Base-by-base conservation (phyloP, 1,284 basidiomycete species). In the Coniferiporia weirii region DNA sequence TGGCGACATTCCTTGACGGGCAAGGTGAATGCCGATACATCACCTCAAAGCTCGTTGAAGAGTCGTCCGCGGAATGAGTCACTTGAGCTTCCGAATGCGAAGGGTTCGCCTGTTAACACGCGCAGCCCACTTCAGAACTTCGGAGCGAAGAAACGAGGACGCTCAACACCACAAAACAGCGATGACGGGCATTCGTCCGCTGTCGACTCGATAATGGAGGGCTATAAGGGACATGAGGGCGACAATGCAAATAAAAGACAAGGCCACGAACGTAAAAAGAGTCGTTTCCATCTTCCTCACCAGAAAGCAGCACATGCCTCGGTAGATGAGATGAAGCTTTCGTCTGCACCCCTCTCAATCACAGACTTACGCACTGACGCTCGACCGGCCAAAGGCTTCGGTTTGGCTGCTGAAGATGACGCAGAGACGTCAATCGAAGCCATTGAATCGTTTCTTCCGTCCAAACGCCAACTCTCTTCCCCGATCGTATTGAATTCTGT, bases 151-250 rank as follows among this genome's bases (percentile, higher is more conserved):
- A 71, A 74, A 35, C 70, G 72, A 19, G 69, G 71, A 43, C 71
- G 65, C 17, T 19, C n/a, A 12, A 40, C 55, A 7, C 54, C 50
- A 7, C 32, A 69, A 32, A 73, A 73, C 52, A 80, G 78, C 51
- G 81, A 80, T 60, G 81, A 79, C 17, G 76, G 70, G 0, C 69
- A 76, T 7, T 78, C 77, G 1, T 81, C 79, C 3, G 71, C 71
- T 1, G 71, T 72, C 22, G 75, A 75, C 54, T 83, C 82, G 1
- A 66, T 77, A 78, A 76, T 1, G 81, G 79, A 47, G 71, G 69
- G 53, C 10, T 35, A 19, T 19, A 54, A 59, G 34, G 47, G 17
- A 43, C 70, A 22, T 9, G 27, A 35, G 15, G 9, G 27, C n/a
- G 70, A 10, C 72, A 70, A 2, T 74, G 70, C 15, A 66, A 65